Conservation (phyloP, 371 early-diverging fungal species). For the Mucor velutinosus region DNA sequence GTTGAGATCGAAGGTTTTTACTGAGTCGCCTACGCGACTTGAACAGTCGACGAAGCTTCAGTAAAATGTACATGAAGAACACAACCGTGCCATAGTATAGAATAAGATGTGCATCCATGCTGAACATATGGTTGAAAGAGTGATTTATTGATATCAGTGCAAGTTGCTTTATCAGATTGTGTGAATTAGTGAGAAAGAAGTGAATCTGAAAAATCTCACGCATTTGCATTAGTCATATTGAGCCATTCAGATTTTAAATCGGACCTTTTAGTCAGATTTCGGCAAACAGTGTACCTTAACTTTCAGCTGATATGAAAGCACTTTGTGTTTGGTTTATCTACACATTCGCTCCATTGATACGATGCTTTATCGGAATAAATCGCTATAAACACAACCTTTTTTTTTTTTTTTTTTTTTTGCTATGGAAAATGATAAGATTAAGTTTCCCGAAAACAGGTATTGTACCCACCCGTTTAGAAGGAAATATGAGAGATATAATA, state of each 20-base stretch:
- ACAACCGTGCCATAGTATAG: constrained; percentile 13
- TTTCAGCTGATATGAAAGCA: no score
- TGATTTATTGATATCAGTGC: no score
- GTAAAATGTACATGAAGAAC: constrained; percentile 11
- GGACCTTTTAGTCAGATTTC: neutral
- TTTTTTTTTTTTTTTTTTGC: no score
- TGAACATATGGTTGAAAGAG: neutral
- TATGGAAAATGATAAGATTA: no score
- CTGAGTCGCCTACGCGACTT: constrained; percentile 16
- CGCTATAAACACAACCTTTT: no score
- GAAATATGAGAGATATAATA: no score
- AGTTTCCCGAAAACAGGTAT: no score
- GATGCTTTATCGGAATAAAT: no score
- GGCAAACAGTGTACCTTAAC: neutral
- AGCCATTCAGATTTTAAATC: neutral
- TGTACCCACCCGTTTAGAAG: no score
- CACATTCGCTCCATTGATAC: no score
- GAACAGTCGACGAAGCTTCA: constrained; percentile 13
- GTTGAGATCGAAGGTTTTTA: constrained; percentile 17
- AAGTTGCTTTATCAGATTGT: neutral
- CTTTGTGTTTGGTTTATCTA: no score
- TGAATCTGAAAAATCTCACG: neutral
- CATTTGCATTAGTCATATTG: neutral
- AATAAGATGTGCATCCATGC: constrained; percentile 4
- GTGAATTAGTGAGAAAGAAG: neutral